Conservation (phyloP, 1,284 basidiomycete genomes). For the Cryptococcus maquisensis region DNA sequence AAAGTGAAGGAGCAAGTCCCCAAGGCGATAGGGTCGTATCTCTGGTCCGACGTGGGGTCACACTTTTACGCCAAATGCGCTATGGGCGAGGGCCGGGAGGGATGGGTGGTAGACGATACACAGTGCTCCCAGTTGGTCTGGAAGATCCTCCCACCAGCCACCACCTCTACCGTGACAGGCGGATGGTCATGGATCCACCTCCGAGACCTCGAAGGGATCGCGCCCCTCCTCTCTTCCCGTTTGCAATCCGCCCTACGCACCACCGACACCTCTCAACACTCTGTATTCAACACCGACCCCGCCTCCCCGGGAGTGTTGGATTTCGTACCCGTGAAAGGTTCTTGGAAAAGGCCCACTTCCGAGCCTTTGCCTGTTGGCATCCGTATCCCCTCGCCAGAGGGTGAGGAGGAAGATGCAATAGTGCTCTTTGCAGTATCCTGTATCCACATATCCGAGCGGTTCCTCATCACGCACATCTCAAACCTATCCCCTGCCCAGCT, state of each 20-base stretch:
- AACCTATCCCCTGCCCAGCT: slow-evolving; percentile 13
- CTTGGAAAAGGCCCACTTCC: not conserved
- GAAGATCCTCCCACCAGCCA: slow-evolving; percentile 8
- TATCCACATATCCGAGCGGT: slow-evolving; percentile 1
- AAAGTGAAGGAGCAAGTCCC: slow-evolving; percentile 1
- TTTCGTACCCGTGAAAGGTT: slow-evolving; percentile 5
- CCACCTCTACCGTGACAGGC: not conserved
- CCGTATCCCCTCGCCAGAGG: slow-evolving; percentile 1
- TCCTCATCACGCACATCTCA: slow-evolving; percentile 14
- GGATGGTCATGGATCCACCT: slow-evolving; percentile 9
- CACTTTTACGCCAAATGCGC: slow-evolving; percentile 26
- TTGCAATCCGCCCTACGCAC: not conserved
- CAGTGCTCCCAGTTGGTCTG: slow-evolving; percentile 16
- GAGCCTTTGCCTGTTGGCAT: slow-evolving; percentile 4
- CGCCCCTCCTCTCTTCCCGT: not conserved
- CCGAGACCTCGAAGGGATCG: slow-evolving; percentile 1
- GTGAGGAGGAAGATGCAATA: slow-evolving; percentile 8
- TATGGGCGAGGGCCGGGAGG: slow-evolving; percentile 11
- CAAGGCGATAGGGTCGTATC: slow-evolving; percentile 18
- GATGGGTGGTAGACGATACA: slow-evolving; percentile 14
- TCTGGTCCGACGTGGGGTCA: slow-evolving; percentile 30
- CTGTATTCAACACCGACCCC: slow-evolving; percentile 10
- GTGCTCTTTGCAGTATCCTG: slow-evolving; percentile 17
- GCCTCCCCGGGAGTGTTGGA: slow-evolving; percentile 5
- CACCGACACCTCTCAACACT: not conserved